Conservation (phyloP, 352 stramenopile genomes). For the Globisporangium carolinianum region DNA sequence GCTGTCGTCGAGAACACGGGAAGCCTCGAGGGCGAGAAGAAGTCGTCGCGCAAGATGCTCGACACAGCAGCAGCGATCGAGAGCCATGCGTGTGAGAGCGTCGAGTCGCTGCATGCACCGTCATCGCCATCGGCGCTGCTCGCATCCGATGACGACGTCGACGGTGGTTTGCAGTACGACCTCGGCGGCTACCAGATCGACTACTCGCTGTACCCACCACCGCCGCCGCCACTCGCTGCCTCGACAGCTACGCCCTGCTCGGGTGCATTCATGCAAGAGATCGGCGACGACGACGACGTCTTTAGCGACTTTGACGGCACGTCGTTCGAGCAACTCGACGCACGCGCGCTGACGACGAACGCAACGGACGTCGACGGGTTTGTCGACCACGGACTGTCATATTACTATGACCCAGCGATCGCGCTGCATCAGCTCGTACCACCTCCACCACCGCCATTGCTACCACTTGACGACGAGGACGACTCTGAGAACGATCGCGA, state of each 20-base stretch:
- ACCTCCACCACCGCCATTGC: constrained; percentile 21
- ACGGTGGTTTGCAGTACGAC: background rate
- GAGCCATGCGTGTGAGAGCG: background rate
- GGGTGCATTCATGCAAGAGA: constrained; percentile 62
- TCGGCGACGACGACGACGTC: constrained; percentile 37
- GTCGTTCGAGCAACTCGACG: constrained; percentile 17
- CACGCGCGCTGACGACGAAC: constrained; percentile 9
- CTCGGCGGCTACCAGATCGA: background rate
- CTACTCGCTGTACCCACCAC: constrained; percentile 2
- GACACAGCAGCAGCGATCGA: constrained; percentile 3
- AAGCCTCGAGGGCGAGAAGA: constrained; percentile 12
- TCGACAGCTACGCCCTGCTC: background rate
- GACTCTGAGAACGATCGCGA: constrained; percentile 1
- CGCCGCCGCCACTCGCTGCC: constrained; percentile 10
- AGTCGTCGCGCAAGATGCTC: constrained; percentile 9
- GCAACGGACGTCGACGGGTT: constrained; percentile 21
- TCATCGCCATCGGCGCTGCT: background rate
- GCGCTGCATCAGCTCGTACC: constrained; percentile 6
- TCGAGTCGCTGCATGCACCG: background rate
- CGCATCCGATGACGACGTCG: no score
- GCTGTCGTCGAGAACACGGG: background rate
- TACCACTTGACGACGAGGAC: constrained; percentile 3
- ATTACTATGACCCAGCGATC: constrained; percentile 39
- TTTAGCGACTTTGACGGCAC: constrained; percentile 9
- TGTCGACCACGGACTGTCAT: constrained; percentile 45